Percentiles rank a stretch among this genome's conserved stretches.
These are phyloP conservation scores for Colletotrichum sidae DNA, from an alignment of 2,329 filamentous ascomycete species.

Conservation along the genomic window DNA sequence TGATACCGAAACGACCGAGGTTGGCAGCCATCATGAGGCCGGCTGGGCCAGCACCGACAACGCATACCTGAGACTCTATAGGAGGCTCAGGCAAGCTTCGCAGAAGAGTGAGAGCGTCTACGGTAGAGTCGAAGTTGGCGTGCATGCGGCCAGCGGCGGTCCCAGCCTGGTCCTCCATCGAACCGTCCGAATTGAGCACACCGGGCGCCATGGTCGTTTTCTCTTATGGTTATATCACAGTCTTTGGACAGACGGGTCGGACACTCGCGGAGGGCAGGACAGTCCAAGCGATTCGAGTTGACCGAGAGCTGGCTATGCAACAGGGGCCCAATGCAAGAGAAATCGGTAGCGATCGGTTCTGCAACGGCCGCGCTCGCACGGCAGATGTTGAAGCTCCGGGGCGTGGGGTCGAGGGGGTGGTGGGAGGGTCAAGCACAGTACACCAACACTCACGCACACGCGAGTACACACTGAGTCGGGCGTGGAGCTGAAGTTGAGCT, in stretches of 20 bases:
- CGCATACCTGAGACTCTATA: constrained; percentile 59
- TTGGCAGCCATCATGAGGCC: constrained; percentile 66
- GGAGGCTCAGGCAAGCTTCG: constrained; percentile 61
- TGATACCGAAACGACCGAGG: constrained; percentile 74
- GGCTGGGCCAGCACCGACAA: constrained; percentile 67
- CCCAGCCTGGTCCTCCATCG: constrained; percentile 44
- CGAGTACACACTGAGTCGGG: constrained; percentile 18
- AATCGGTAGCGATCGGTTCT: constrained; percentile 3
- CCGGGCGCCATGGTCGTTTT: constrained; percentile 50
- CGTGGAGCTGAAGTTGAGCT: constrained; percentile 20
- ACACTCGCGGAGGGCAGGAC: constrained; percentile 2
- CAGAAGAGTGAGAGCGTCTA: constrained; percentile 61
- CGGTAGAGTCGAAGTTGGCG: constrained; percentile 48
- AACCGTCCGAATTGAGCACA: constrained; percentile 46
- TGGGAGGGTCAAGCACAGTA: constrained; percentile 25
- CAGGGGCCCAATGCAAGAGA: constrained; percentile 2
- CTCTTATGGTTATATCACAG: constrained; percentile 26
- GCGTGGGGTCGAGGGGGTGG: constrained; percentile 23
- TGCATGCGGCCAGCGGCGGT: constrained; percentile 42
- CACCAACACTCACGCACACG: constrained; percentile 24
- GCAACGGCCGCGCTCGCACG: constrained; percentile 24
- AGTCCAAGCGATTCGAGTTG: not conserved
- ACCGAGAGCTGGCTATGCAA: constrained; percentile 28
- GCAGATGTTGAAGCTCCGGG: constrained; percentile 15
- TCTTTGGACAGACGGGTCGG: constrained; percentile 19